Percentiles rank a stretch among this genome's conserved stretches.
phyloP scores from a whole-genome alignment of 805 yeast genomes.

The Metschnikowia gelsemii region DNA sequence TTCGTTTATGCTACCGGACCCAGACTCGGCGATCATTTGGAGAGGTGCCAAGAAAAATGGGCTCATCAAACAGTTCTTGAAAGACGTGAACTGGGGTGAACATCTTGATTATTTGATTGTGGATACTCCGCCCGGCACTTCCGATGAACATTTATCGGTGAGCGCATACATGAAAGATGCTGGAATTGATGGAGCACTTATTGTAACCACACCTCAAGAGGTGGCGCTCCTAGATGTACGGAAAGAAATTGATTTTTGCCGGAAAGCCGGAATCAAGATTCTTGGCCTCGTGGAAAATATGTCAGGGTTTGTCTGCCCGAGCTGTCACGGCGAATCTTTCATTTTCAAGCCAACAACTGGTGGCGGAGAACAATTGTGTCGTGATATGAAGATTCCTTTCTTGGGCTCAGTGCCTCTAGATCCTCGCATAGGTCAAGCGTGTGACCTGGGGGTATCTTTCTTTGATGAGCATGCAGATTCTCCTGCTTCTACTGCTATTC shows the following conservation, averaged over 20 bases:
- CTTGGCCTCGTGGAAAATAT: slow-evolving; percentile 94
- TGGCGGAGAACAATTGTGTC: slow-evolving; percentile 83
- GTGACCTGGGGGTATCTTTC: slow-evolving; percentile 85
- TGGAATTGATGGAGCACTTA: slow-evolving; percentile 92
- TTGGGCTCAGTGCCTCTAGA: slow-evolving; percentile 94
- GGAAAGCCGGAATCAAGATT: slow-evolving; percentile 81
- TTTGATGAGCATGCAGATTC: slow-evolving; percentile 83
- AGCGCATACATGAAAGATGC: slow-evolving; percentile 83
- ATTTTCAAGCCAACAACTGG: slow-evolving; percentile 96
- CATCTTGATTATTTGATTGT: slow-evolving; percentile 77
- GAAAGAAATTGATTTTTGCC: slow-evolving; percentile 92
- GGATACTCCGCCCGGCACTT: slow-evolving; percentile 98
- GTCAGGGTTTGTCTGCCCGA: slow-evolving; percentile 98
- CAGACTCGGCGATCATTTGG: slow-evolving; percentile 95
- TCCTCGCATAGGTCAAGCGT: slow-evolving; percentile 86
- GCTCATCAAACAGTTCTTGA: slow-evolving; percentile 86
- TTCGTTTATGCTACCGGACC: slow-evolving; percentile 90
- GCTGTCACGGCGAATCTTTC: slow-evolving; percentile 83
- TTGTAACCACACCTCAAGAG: slow-evolving; percentile 97
- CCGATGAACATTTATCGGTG: slow-evolving; percentile 93
- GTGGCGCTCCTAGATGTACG: slow-evolving; percentile 93
- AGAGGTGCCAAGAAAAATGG: slow-evolving; percentile 95
- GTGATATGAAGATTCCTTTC: slow-evolving; percentile 74
- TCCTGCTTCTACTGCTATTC: slow-evolving; percentile 85
- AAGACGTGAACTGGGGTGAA: slow-evolving; percentile 94